Percentiles rank a stretch among this genome's conserved stretches.
Evolutionary conservation across 106 monocot species (phyloP).

Genomic region (Dendrobium catenatum): DNA sequence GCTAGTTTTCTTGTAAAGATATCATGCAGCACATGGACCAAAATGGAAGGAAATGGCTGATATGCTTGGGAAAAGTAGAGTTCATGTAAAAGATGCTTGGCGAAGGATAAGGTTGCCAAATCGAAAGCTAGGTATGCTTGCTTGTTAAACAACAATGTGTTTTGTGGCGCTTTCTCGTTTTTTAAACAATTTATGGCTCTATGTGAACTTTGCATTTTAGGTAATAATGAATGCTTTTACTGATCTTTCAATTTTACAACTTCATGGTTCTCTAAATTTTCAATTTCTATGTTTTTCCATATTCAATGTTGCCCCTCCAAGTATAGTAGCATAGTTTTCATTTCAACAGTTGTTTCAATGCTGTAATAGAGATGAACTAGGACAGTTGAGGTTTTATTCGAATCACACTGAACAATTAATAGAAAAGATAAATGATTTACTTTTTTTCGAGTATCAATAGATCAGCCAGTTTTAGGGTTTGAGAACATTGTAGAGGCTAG

Average conservation of each 20-base stretch:
- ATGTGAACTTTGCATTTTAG: not conserved
- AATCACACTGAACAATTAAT: no score
- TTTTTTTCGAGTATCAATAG: no score
- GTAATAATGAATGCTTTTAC: not conserved
- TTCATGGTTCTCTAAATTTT: not conserved
- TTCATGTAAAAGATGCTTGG: constrained; percentile 63
- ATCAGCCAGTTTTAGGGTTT: no score
- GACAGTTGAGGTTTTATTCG: no score
- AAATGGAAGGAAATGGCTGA: constrained; percentile 49
- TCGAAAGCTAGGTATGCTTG: constrained; percentile 34
- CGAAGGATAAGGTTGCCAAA: constrained; percentile 46
- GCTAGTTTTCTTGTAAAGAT: constrained; percentile 4
- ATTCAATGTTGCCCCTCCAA: no score
- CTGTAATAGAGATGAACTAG: no score
- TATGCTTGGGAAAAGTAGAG: constrained; percentile 36
- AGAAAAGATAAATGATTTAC: no score
- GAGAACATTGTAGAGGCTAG: no score
- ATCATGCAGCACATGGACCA: constrained; percentile 36
- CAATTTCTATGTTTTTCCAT: not conserved
- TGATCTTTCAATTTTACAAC: not conserved
- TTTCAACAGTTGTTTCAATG: no score
- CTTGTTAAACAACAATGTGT: not conserved
- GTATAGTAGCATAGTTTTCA: no score
- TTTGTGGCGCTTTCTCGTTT: not conserved
- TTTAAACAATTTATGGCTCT: not conserved